Base-by-base conservation (phyloP, 2,329 filamentous ascomycete genomes). In the Escovopsis sp. region DNA sequence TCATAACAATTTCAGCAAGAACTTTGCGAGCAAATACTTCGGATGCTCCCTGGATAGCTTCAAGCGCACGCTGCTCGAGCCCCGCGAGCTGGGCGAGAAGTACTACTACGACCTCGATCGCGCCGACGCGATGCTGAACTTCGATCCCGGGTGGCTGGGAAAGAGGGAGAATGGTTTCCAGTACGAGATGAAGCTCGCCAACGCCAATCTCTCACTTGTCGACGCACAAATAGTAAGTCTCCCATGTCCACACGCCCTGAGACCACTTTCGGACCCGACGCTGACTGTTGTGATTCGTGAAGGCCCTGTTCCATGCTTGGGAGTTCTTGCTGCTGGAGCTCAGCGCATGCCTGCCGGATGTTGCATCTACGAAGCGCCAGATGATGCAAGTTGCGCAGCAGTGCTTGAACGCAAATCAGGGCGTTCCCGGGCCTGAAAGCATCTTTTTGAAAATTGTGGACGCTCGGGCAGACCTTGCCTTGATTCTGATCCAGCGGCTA, bases 201-300 rank as follows among this genome's bases (percentile, higher is more conserved):
- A 98, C 54, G 63, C 80, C 42, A 96, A 98, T 55, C 56, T 98
- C 35, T 93, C 87, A 17, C 65, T 94, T 25, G 85, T 98, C 25
- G 86, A 96, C 54, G 83, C 88, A 17, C 86, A 98, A 61, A 78
- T 90, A 44, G 77, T 83, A 65, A 59, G 77, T 39, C 19, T 18
- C 5, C 5, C 16, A 21, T 33, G 13, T 4, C 30, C 31, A 18
- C 19, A 30, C 5, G n/a, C n/a, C n/a, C n/a, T n/a, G n/a, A n/a
- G n/a, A n/a, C n/a, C n/a, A n/a, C n/a, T n/a, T n/a, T n/a, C n/a
- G n/a, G n/a, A n/a, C n/a, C n/a, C n/a, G n/a, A n/a, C 38, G 39
- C 39, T 26, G 30, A 34, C 27, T 5, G 28, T 45, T 53, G 39
- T 51, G 38, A 5, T 30, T n/a, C n/a, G n/a, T n/a, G n/a, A n/a